These are phyloP conservation scores for Yamadazyma epiphylla DNA, from an alignment of 1,139 yeast species.

Conservation along the genomic window DNA sequence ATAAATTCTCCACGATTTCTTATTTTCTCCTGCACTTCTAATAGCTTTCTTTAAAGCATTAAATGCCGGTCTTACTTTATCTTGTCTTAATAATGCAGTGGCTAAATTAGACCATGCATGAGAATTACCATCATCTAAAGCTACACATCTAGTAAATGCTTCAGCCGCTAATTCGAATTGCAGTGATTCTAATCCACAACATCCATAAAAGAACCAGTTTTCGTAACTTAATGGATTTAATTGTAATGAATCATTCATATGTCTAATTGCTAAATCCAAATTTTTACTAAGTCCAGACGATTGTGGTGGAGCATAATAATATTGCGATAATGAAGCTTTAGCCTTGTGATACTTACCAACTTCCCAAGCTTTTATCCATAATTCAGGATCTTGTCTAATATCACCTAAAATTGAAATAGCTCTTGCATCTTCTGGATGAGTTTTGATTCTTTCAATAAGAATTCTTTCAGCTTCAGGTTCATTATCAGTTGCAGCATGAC, in stretches of 20 bases:
- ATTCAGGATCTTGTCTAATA: slow-evolving; percentile 66
- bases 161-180: slow-evolving; percentile 82
- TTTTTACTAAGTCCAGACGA: slow-evolving; percentile 51
- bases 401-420: slow-evolving; percentile 87
- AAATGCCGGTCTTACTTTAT: slow-evolving; percentile 72
- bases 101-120: slow-evolving; percentile 95
- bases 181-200: slow-evolving; percentile 74
- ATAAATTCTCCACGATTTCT: slow-evolving; percentile 85
- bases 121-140: slow-evolving; percentile 78
- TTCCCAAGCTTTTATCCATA: slow-evolving; percentile 89
- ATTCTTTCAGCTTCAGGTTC: slow-evolving; percentile 63
- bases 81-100: slow-evolving; percentile 64
- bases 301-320: slow-evolving; percentile 64
- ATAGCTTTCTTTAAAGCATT: slow-evolving; percentile 79
- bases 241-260: slow-evolving; percentile 70
- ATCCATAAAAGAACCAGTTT: slow-evolving; percentile 92
- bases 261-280: slow-evolving; percentile 53
- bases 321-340: slow-evolving; percentile 76
- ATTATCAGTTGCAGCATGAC: slow-evolving; percentile 84
- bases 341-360: slow-evolving; percentile 81
- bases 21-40: slow-evolving; percentile 58
- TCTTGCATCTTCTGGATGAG: slow-evolving; percentile 74
- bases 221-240: slow-evolving; percentile 76
- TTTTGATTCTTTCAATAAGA: slow-evolving; percentile 49
- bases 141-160: slow-evolving; percentile 88